These are phyloP conservation scores for Saccharomycopsis fodiens DNA, from an alignment of 805 yeast species.

Conservation along the genomic window DNA sequence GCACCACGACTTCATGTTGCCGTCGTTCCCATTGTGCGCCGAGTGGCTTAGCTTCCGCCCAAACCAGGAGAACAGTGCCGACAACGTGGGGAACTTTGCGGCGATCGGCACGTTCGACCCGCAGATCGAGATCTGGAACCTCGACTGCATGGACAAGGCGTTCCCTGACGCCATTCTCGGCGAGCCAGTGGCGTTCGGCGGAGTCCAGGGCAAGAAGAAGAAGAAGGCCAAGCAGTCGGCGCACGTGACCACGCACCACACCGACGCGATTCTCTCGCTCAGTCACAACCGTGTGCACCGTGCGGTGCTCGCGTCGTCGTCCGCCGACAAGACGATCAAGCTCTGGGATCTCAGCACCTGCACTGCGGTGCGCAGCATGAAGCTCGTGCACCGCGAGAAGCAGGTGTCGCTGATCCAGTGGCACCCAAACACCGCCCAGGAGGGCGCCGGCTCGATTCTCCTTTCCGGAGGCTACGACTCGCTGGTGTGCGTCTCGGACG, in stretches of 20 bases:
- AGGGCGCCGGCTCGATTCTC: slow-evolving; percentile 52
- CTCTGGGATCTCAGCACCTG: slow-evolving; percentile 85
- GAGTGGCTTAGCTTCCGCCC: slow-evolving; percentile 89
- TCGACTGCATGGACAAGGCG: slow-evolving; percentile 86
- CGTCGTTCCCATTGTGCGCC: slow-evolving; percentile 92
- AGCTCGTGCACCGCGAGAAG: slow-evolving; percentile 64
- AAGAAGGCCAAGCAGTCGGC: slow-evolving; percentile 36
- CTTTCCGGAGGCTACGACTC: slow-evolving; percentile 93
- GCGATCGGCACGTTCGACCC: slow-evolving; percentile 98
- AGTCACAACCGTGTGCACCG: slow-evolving; percentile 77
- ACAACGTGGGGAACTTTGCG: slow-evolving; percentile 71
- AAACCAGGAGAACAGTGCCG: slow-evolving; percentile 34
- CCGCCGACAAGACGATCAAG: slow-evolving; percentile 92
- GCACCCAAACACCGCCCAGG: slow-evolving; percentile 42
- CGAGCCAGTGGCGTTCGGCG: slow-evolving; percentile 44
- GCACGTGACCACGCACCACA: slow-evolving; percentile 70
- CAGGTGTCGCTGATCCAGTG: slow-evolving; percentile 82
- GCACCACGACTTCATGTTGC: slow-evolving; percentile 95
- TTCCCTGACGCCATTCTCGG: slow-evolving; percentile 93
- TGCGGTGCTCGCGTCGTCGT: slow-evolving; percentile 83
- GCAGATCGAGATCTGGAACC: slow-evolving; percentile 93
- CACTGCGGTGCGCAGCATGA: slow-evolving; percentile 70
- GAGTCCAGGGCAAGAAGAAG: slow-evolving; percentile 32
- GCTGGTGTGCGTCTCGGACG: slow-evolving; percentile 75
- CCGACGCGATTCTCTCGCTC: slow-evolving; percentile 87